These are phyloP conservation scores for Marchantia paleacea DNA, from an alignment of 225 moss, liverwort and hornwort genomes.

Conservation along the genomic window DNA sequence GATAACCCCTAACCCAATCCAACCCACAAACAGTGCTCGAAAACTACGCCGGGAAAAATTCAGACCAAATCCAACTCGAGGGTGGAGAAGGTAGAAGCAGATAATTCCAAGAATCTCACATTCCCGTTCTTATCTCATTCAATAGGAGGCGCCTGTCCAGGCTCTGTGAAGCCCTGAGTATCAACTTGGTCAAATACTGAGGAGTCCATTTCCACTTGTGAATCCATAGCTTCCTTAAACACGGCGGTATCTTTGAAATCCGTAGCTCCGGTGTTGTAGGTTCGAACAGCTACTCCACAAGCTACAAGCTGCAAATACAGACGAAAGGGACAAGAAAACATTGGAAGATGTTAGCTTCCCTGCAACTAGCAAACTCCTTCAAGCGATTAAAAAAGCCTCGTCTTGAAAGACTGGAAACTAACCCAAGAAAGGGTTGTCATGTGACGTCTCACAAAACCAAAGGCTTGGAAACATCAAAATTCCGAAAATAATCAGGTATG, in stretches of 20 bases:
- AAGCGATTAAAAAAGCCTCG: neutral
- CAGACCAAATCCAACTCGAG: constrained; percentile 6
- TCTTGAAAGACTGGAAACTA: neutral
- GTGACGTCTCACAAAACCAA: neutral
- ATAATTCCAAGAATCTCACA: neutral
- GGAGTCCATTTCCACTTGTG: constrained; percentile 49
- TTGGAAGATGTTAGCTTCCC: neutral
- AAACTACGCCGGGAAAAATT: neutral
- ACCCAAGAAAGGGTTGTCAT: neutral
- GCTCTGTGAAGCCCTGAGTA: constrained; percentile 22
- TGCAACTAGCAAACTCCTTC: neutral
- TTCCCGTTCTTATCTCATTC: constrained; percentile 12
- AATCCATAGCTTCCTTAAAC: constrained; percentile 87
- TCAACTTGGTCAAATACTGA: constrained; percentile 50
- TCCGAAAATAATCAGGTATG: neutral
- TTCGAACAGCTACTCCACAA: constrained; percentile 66
- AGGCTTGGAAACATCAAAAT: no score
- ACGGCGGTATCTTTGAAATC: constrained; percentile 83
- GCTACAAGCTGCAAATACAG: constrained; percentile 59
- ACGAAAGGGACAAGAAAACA: neutral
- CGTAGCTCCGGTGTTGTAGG: constrained; percentile 75
- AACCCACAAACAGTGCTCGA: neutral
- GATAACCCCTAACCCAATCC: constrained; percentile 4
- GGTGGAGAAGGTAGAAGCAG: neutral
- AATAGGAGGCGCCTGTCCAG: constrained; percentile 35